Conservation (phyloP, 2,329 filamentous ascomycete species). For the Dothideomycetes sp. region DNA sequence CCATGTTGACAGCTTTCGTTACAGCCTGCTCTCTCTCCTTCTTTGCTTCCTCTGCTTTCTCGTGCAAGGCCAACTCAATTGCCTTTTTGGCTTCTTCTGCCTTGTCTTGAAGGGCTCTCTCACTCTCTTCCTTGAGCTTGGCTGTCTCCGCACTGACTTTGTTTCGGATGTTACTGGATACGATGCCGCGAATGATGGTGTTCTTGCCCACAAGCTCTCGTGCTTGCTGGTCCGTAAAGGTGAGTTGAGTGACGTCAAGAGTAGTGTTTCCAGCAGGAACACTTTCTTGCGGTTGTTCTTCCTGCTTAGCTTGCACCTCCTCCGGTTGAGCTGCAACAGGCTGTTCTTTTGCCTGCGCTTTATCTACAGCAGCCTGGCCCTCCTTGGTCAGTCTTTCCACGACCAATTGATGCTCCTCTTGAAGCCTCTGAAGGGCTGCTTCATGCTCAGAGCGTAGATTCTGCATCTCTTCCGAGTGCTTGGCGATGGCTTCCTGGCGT, state of each 20-base stretch:
- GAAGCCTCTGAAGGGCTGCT: constrained; percentile 29
- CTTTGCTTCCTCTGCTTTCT: constrained; percentile 10
- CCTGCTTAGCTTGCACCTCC: constrained; percentile 15
- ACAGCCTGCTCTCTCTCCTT: constrained; percentile 18
- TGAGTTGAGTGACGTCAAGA: constrained; percentile 16
- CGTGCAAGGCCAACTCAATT: neutral
- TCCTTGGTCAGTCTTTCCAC: constrained; percentile 24
- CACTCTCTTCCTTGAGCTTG: constrained; percentile 24
- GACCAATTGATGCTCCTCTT: constrained; percentile 25
- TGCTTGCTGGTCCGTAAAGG: constrained; percentile 38
- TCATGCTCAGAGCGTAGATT: constrained; percentile 35
- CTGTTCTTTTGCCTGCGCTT: constrained; percentile 15
- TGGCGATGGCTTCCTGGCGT: constrained; percentile 21
- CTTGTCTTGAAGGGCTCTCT: constrained; percentile 13
- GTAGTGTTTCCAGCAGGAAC: neutral
- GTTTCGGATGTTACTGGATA: constrained; percentile 47
- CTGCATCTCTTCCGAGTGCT: constrained; percentile 39
- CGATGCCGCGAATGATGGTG: constrained; percentile 35
- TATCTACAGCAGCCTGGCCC: constrained; percentile 25
- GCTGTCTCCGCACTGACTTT: constrained; percentile 30
- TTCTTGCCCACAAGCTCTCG: constrained; percentile 40
- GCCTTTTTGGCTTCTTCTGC: constrained; percentile 26
- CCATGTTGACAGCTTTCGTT: constrained; percentile 16
- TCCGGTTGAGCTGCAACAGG: constrained; percentile 21
- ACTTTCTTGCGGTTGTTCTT: neutral